Base-by-base conservation (phyloP, 805 yeast species). In the Suhomyces emberorum region DNA sequence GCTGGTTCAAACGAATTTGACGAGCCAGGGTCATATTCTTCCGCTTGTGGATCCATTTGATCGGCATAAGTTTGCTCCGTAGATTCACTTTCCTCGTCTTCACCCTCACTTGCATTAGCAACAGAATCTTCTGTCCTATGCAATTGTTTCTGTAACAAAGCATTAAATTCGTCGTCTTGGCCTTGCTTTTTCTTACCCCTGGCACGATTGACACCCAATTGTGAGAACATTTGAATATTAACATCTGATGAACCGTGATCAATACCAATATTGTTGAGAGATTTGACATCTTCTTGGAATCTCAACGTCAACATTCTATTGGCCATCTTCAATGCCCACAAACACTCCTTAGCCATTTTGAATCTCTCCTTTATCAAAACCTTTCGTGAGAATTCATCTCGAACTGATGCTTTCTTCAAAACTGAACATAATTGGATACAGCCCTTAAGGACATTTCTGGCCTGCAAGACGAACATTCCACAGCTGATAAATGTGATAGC, bases 261-360 rank as follows among this genome's bases (percentile, higher is more conserved):
- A 3, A 66, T 63, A 1, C 82, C 82, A 15, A 72, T 57, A 3
- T 49, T 54, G 3, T 47, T 49, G 32, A 79, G 53, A 1, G 51
- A 50, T 8, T 52, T 42, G 7, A 64, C 52, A n/a, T 74, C 63
- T 35, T 69, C 69, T 30, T 63, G 53, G 35, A 75, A 55, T 31
- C 76, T 57, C 34, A 74, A 54, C n/a, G 69, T 55, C 30, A 73
- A 55, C 47, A 77, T 66, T 41, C 72, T 75, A 47, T 76, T 77
- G 40, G 76, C 57, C 64, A 71, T 73, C 42, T 76, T 76, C 28
- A 79, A 47, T 2, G 74, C 77, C 85, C 84, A 79, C n/a, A 76
- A 47, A 47, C 81, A 75, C 50, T 79, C 84, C 29, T 68, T 63
- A 9, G 72, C 74, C 85, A 79, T 79, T 35, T 59, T 63, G 46